A percentile compares a stretch with the other conserved stretches of the same genome.
These are phyloP conservation scores for Lyophyllum semitale DNA, from an alignment of 768 basidiomycete genomes.

Conservation along the genomic window DNA sequence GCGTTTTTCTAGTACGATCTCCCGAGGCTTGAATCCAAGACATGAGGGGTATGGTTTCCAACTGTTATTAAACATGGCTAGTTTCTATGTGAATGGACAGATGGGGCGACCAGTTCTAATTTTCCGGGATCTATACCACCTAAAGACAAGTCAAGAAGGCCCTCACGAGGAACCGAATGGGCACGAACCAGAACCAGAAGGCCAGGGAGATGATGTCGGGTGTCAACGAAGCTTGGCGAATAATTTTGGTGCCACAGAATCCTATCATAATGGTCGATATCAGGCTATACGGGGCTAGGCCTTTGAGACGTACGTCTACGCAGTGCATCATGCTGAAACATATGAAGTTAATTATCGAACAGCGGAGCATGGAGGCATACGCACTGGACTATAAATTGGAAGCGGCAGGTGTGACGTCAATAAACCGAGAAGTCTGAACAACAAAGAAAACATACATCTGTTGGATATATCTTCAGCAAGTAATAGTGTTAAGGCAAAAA, in stretches of 20 bases:
- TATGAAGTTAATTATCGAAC: neutral
- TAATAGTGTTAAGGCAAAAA: conserved; percentile 12
- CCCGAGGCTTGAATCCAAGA: neutral
- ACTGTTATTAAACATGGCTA: neutral
- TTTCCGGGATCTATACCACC: neutral
- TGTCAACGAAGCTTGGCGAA: conserved; percentile 72
- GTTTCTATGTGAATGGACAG: conserved; percentile 2
- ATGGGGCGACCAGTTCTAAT: neutral
- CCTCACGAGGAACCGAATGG: too few species aligned
- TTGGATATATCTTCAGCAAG: conserved; percentile 8
- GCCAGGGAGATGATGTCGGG: neutral
- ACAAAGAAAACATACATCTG: conserved; percentile 33
- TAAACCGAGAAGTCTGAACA: neutral
- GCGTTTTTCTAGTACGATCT: neutral
- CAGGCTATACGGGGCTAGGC: conserved; percentile 33
- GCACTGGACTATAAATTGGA: conserved; percentile 57
- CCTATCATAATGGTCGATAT: conserved; percentile 25
- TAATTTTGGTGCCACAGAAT: conserved; percentile 73
- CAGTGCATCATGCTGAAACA: conserved; percentile 85
- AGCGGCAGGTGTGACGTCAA: conserved; percentile 11
- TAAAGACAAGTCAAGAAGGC: neutral
- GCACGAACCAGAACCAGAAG: neutral
- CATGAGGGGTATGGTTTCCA: neutral
- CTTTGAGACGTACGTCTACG: conserved; percentile 64
- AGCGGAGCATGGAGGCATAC: neutral